A percentile compares a stretch with the other conserved stretches of the same genome.
Conservation (phyloP, 441 rosid species). For the Croton setiger region DNA sequence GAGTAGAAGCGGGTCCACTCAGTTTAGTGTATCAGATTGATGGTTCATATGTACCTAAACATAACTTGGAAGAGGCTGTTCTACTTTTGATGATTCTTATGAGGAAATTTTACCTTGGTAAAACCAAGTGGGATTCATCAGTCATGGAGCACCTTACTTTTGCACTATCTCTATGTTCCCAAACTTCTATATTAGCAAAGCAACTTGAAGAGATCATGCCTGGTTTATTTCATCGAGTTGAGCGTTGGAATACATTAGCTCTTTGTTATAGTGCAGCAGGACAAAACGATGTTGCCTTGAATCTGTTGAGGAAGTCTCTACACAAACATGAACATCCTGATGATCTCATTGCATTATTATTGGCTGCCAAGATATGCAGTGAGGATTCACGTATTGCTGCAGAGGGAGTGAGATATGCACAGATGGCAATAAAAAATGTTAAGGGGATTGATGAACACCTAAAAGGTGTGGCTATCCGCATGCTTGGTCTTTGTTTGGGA, state of each 20-base stretch:
- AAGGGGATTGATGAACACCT: slow-evolving; percentile 63
- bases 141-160: slow-evolving; percentile 76
- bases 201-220: slow-evolving; percentile 82
- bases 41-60: slow-evolving; percentile 75
- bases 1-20: slow-evolving; percentile 78
- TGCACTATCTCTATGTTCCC: slow-evolving; percentile 70
- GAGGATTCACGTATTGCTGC: slow-evolving; percentile 68
- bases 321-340: slow-evolving; percentile 73
- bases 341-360: slow-evolving; percentile 59
- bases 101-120: slow-evolving; percentile 58
- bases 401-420: slow-evolving; percentile 73
- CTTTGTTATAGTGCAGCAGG: slow-evolving; percentile 69
- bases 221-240: slow-evolving; percentile 71
- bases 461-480: slow-evolving; percentile 63
- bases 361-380: slow-evolving; percentile 82
- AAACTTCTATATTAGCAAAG: slow-evolving; percentile 67
- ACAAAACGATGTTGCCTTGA: slow-evolving; percentile 53
- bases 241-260: slow-evolving; percentile 81
- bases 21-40: slow-evolving; percentile 74
- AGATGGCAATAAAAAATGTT: slow-evolving; percentile 55
- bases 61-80: slow-evolving; percentile 89
- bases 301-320: slow-evolving; percentile 74
- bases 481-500: slow-evolving; percentile 85
- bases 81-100: slow-evolving; percentile 79
- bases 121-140: slow-evolving; percentile 74